These are phyloP conservation scores for Globisporangium polare DNA, from an alignment of 352 stramenopile species.

Conservation along the genomic window DNA sequence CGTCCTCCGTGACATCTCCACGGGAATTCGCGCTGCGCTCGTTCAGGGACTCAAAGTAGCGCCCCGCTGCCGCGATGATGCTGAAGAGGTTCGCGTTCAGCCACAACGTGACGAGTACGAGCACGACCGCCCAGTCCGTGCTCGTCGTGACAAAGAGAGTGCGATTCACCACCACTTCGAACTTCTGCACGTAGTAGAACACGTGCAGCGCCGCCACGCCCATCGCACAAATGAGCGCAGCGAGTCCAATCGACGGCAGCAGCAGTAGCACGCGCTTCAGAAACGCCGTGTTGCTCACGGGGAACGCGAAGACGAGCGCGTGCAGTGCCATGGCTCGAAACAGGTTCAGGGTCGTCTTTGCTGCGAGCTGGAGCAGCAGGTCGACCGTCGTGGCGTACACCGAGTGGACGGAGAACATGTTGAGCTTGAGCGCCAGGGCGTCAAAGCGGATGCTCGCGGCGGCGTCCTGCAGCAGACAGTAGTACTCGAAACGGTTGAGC, in stretches of 20 bases:
- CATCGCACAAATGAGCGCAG: conserved; percentile 39
- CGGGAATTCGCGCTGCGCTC: conserved; percentile 31
- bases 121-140: conserved; percentile 34
- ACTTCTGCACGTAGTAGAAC: conserved; percentile 57
- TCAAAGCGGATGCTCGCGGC: conserved; percentile 27
- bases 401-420: conserved; percentile 41
- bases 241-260: conserved; percentile 34
- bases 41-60: conserved; percentile 34
- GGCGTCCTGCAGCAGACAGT: conserved; percentile 33
- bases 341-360: conserved; percentile 59
- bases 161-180: conserved; percentile 24
- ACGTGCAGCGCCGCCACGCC: conserved; percentile 36
- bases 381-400: conserved; percentile 34
- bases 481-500: conserved; percentile 54
- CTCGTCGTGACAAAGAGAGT: conserved; percentile 26
- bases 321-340: conserved; percentile 51
- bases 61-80: conserved; percentile 26
- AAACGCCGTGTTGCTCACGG: conserved; percentile 38
- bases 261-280: conserved; percentile 34
- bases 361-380: conserved; percentile 32
- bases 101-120: conserved; percentile 40
- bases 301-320: conserved; percentile 53
- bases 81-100: conserved; percentile 37
- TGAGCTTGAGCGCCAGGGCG: conserved; percentile 26
- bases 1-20: conserved; percentile 38